Percentiles rank a stretch among this genome's conserved stretches.
These are phyloP conservation scores for Nannochloris sp. DNA, from an alignment of 139 green algal genomes.

Conservation along the genomic window DNA sequence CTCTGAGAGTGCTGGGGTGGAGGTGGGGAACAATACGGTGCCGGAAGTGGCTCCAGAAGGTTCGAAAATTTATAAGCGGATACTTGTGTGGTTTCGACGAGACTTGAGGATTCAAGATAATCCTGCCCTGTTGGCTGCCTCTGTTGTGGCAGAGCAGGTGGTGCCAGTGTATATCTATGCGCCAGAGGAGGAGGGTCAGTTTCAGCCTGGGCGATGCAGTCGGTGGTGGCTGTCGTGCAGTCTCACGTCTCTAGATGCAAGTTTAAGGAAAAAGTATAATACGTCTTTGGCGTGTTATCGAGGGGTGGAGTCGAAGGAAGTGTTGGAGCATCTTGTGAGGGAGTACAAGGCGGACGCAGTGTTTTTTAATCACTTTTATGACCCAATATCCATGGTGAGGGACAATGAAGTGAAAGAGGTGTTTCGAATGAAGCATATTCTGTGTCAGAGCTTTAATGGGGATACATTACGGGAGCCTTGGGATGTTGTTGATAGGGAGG, in stretches of 20 bases:
- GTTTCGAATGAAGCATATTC: slow-evolving; percentile 36
- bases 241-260: slow-evolving; percentile 37
- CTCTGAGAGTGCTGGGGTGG: neutral
- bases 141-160: slow-evolving; percentile 41
- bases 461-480: slow-evolving; percentile 89
- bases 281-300: slow-evolving; percentile 54
- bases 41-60: neutral
- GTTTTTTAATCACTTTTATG: slow-evolving; percentile 93
- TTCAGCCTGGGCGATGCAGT: slow-evolving; percentile 71
- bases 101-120: slow-evolving; percentile 77
- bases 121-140: slow-evolving; percentile 56
- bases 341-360: slow-evolving; percentile 55
- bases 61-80: slow-evolving; percentile 3
- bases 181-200: slow-evolving; percentile 89
- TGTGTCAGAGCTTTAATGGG: slow-evolving; percentile 66
- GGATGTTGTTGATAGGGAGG: slow-evolving; percentile 61
- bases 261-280: slow-evolving; percentile 55
- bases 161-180: slow-evolving; percentile 81
- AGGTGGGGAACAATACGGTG: neutral
- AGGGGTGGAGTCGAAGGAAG: slow-evolving; percentile 33
- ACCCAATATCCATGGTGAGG: slow-evolving; percentile 83
- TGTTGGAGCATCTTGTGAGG: slow-evolving; percentile 43
- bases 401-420: slow-evolving; percentile 72
- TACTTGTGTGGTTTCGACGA: slow-evolving; percentile 63
- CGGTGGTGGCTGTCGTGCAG: slow-evolving; percentile 61